Percentiles rank a stretch among this genome's conserved stretches.
phyloP scores from a whole-genome alignment of 345 rosid species.

The Populus simonii region DNA sequence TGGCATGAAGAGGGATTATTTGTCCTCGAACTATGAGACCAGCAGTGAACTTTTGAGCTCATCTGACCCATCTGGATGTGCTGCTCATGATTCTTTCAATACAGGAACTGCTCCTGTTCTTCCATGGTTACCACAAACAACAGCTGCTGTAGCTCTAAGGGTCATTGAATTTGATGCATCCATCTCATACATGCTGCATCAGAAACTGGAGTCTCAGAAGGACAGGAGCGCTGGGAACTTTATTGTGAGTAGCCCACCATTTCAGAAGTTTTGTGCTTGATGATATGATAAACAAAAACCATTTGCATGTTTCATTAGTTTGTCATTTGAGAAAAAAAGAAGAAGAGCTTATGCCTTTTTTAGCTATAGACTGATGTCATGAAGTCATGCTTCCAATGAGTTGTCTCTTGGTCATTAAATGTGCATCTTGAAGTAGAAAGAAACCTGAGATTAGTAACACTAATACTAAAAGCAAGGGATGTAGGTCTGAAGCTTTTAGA shows the following conservation, averaged over 20 bases:
- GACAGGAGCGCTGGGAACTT: slow-evolving; percentile 42
- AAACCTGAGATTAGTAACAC: neutral
- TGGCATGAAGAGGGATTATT: slow-evolving; percentile 52
- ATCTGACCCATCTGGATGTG: slow-evolving; percentile 11
- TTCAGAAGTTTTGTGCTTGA: neutral
- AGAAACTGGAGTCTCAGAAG: slow-evolving; percentile 40
- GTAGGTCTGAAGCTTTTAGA: neutral
- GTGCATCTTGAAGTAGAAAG: neutral
- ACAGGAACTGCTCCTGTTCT: slow-evolving; percentile 37
- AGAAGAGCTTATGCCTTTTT: neutral
- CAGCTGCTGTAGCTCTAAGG: slow-evolving; percentile 71
- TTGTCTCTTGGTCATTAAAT: neutral
- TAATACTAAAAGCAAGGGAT: neutral
- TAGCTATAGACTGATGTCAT: neutral
- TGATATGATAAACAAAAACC: neutral
- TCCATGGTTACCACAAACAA: slow-evolving; percentile 80
- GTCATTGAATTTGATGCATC: slow-evolving; percentile 62
- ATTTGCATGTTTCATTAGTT: neutral
- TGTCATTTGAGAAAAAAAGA: neutral
- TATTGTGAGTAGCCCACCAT: slow-evolving; percentile 41
- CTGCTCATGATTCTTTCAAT: slow-evolving; percentile 18
- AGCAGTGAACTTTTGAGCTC: slow-evolving; percentile 55
- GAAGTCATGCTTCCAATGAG: neutral
- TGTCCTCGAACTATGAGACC: slow-evolving; percentile 65
- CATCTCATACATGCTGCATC: slow-evolving; percentile 47